These are phyloP conservation scores for Ascochyta viciae-villosae DNA, from an alignment of 2,329 filamentous ascomycete species.

Conservation along the genomic window DNA sequence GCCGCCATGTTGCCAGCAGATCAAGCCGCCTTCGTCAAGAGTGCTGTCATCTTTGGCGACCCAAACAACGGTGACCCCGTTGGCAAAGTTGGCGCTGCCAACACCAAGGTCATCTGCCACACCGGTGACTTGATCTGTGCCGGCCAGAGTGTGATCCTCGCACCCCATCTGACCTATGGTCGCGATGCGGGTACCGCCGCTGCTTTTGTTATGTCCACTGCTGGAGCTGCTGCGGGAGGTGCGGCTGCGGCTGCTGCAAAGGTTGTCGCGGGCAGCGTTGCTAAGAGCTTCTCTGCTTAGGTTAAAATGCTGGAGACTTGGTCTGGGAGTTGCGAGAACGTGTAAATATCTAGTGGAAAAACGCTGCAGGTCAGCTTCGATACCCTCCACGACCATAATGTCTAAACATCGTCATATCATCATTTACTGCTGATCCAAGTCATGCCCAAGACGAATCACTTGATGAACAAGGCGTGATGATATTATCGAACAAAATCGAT, in stretches of 20 bases:
- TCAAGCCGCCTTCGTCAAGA: constrained; percentile 32
- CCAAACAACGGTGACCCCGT: constrained; percentile 46
- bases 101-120: constrained; percentile 46
- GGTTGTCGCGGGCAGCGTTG: constrained; percentile 12
- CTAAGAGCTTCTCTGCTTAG: constrained; percentile 11
- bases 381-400: constrained; percentile 2
- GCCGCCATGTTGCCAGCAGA: constrained; percentile 41
- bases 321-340: not conserved
- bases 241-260: constrained; percentile 15
- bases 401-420: not conserved
- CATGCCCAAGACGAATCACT: not conserved
- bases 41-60: constrained; percentile 49
- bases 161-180: constrained; percentile 46
- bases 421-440: not conserved
- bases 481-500: not conserved
- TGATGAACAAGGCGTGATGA: constrained; percentile 4
- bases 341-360: constrained; percentile 6
- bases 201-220: constrained; percentile 37
- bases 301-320: not conserved
- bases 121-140: constrained; percentile 46
- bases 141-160: constrained; percentile 36
- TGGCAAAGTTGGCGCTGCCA: constrained; percentile 38
- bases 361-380: constrained; percentile 11
- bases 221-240: constrained; percentile 10
- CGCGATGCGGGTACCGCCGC: constrained; percentile 41